These are phyloP conservation scores for Colletotrichum scovillei DNA, from an alignment of 2,329 filamentous ascomycete species.

Conservation along the genomic window DNA sequence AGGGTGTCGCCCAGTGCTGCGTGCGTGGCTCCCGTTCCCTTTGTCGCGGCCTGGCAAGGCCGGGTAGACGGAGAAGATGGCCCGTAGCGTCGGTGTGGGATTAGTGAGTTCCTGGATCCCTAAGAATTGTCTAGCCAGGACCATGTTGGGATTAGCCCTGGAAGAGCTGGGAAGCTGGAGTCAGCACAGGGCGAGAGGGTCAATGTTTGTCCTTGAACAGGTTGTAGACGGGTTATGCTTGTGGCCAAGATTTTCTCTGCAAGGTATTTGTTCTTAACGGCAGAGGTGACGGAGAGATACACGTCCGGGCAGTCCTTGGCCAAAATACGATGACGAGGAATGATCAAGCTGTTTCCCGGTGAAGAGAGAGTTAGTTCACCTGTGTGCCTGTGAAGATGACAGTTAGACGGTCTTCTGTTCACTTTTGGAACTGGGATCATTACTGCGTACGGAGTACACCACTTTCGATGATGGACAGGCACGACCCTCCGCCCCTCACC, in stretches of 20 bases:
- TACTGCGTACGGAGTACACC: too few relatives aligned
- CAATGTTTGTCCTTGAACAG: background rate
- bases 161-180: conserved; percentile 4
- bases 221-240: background rate
- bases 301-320: background rate
- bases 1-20: conserved; percentile 9
- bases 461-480: background rate
- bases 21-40: conserved; percentile 26
- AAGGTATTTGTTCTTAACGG: background rate
- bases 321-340: background rate
- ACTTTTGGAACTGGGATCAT: background rate
- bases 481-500: conserved; percentile 1
- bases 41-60: conserved; percentile 8
- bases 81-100: background rate
- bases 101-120: conserved; percentile 6
- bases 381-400: background rate
- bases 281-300: background rate
- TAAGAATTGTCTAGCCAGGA: conserved; percentile 26
- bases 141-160: conserved; percentile 10
- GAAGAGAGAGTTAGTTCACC: background rate
- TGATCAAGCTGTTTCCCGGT: background rate
- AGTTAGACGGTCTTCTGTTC: background rate
- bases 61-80: conserved; percentile 17
- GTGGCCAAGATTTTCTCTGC: background rate
- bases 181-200: background rate